These are phyloP conservation scores for Russula lepida DNA, from an alignment of 768 basidiomycete genomes.

Conservation along the genomic window DNA sequence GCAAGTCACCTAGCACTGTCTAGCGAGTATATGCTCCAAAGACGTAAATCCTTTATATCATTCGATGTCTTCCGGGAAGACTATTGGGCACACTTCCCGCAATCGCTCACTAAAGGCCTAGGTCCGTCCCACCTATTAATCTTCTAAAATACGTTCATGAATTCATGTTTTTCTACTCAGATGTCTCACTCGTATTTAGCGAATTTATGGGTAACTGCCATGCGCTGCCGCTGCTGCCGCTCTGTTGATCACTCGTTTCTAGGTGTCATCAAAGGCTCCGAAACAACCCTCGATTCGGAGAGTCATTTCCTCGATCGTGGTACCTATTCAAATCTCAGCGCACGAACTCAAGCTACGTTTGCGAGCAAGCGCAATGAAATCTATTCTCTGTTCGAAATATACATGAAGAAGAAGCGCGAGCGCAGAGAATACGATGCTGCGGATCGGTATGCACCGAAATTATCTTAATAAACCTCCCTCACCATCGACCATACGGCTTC, in stretches of 20 bases:
- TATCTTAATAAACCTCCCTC: background rate
- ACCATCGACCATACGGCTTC: background rate
- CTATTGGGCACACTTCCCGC: slow-evolving; percentile 60
- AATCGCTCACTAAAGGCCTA: slow-evolving; percentile 44
- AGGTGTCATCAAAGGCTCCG: slow-evolving; percentile 64
- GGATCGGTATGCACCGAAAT: slow-evolving; percentile 40
- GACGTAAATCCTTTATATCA: slow-evolving; percentile 28
- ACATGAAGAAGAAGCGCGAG: slow-evolving; percentile 39
- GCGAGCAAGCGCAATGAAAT: slow-evolving; percentile 46
- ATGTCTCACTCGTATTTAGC: slow-evolving; percentile 53
- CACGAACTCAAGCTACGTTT: slow-evolving; percentile 47
- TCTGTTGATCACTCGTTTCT: background rate
- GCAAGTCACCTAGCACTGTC: background rate
- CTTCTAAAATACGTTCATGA: background rate
- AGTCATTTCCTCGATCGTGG: slow-evolving; percentile 12
- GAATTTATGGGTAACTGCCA: slow-evolving; percentile 48
- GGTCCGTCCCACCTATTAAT: slow-evolving; percentile 31
- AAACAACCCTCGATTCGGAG: slow-evolving; percentile 33
- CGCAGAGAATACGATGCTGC: slow-evolving; percentile 47
- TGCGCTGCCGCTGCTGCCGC: no score
- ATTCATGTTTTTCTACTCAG: slow-evolving; percentile 30
- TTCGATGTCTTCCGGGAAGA: slow-evolving; percentile 39
- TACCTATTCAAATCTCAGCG: slow-evolving; percentile 31
- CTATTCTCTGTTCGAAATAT: slow-evolving; percentile 40
- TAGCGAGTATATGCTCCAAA: slow-evolving; percentile 15